Evolutionary conservation across 1,284 basidiomycete genomes (phyloP), one percentile per base, ranked within the genome.

Genomic region (Tylopilus sp.): DNA sequence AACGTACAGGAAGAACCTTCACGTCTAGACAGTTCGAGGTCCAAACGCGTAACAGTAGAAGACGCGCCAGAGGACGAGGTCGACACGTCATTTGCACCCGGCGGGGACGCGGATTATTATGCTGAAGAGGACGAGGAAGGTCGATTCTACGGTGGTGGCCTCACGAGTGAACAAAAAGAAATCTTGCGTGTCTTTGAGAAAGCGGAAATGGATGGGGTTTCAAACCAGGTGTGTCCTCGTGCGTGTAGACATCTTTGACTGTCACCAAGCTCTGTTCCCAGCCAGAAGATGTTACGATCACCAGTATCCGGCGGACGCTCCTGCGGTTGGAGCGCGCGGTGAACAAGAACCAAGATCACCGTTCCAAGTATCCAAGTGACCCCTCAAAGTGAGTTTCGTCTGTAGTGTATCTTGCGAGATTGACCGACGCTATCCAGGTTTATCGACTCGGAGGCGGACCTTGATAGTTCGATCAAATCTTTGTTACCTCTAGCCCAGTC

Each of bases 401-500:
- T 44, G 37, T 4, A 30, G 1, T 14, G 17, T 15, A 15, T 33
- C n/a, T 46, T 6, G 29, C 36, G 17, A 38, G 30, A 48, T 9
- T 59, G 47, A 41, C 44, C 31, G 1, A 26, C 6, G 26, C 51
- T 50, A 35, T 29, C 46, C 45, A 95, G 94, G 68, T 99, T 99
- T 74, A 96, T 99, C 62, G 94, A 98, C 62, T 99, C 96, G 0
- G 96, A 99, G 74, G 90, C 91, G 24, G 93, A 97, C 63, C 79
- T 99, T 8, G 92, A 99, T 61, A 75, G 77, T 46, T 82, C 91
- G 14, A 80, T 99, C 54, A 94, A 95, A 64, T 78, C 88, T 3
- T 74, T 97, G 45, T 73, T 94, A 7, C 85, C 94, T 2, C 76
- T 99, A n/a, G 91, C 96, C 0, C 93, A 97, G 63, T 81, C 81